phyloP scores from a whole-genome alignment of 805 yeast species.

The Metschnikowia lunata region DNA sequence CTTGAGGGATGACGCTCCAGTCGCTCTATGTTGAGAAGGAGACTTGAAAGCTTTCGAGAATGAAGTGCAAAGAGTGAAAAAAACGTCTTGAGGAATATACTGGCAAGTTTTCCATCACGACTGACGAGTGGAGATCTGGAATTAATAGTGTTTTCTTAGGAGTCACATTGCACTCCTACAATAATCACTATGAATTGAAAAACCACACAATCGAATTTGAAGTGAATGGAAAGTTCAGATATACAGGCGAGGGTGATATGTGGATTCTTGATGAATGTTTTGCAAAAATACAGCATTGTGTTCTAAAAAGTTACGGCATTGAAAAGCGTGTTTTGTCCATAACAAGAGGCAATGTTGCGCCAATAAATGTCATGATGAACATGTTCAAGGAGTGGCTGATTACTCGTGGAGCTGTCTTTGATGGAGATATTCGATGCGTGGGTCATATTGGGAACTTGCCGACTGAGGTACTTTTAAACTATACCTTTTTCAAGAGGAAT shows the following conservation, averaged over 20 bases:
- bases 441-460: background rate
- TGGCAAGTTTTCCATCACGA: background rate
- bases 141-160: background rate
- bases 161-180: background rate
- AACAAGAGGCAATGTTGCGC: background rate
- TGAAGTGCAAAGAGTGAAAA: no score
- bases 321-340: conserved; percentile 2
- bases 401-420: background rate
- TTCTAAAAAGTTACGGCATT: conserved; percentile 1
- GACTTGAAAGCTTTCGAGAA: no score
- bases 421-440: conserved; percentile 3
- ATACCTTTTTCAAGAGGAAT: conserved; percentile 1
- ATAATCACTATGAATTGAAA: background rate
- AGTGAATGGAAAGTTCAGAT: background rate
- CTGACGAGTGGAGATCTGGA: background rate
- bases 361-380: background rate
- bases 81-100: no score
- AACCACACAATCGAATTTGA: background rate
- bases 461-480: background rate
- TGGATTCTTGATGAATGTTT: background rate
- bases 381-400: background rate
- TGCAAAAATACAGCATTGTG: no score
- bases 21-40: no score
- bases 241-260: background rate
- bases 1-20: no score